Percentiles rank a stretch among this genome's conserved stretches.
Conservation (phyloP, 352 stramenopile genomes). For the Phytophthora megakarya region DNA sequence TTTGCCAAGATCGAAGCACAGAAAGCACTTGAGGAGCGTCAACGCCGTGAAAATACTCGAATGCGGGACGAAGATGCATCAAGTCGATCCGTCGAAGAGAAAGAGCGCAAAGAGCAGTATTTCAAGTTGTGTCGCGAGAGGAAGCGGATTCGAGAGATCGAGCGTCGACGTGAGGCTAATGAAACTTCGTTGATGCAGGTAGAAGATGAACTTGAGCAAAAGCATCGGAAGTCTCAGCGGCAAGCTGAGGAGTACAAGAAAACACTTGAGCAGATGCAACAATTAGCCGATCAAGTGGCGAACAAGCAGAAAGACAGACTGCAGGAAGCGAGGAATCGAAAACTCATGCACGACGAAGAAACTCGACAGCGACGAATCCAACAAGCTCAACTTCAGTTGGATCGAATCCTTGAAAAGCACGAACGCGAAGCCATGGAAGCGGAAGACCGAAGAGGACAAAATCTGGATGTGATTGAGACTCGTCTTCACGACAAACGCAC, state of each 20-base stretch:
- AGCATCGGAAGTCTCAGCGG: slow-evolving; percentile 6
- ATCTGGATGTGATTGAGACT: slow-evolving; percentile 12
- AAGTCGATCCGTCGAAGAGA: slow-evolving; percentile 31
- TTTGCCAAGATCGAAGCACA: slow-evolving; percentile 48
- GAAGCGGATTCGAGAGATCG: slow-evolving; percentile 36
- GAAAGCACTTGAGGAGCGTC: slow-evolving; percentile 49
- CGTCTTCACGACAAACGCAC: slow-evolving; percentile 38
- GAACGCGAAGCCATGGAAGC: slow-evolving; percentile 54
- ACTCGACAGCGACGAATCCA: slow-evolving; percentile 49
- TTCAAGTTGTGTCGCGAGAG: slow-evolving; percentile 48
- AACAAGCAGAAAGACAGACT: slow-evolving; percentile 43
- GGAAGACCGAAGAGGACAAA: slow-evolving; percentile 39
- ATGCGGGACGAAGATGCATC: slow-evolving; percentile 53
- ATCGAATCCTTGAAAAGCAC: slow-evolving; percentile 43
- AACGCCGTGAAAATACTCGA: slow-evolving; percentile 52
- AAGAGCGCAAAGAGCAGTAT: slow-evolving; percentile 44
- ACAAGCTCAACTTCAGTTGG: slow-evolving; percentile 33
- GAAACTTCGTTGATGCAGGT: slow-evolving; percentile 45
- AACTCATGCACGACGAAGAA: slow-evolving; percentile 74
- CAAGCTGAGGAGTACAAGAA: slow-evolving; percentile 41
- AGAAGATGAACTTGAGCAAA: slow-evolving; percentile 46
- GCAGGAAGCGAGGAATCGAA: slow-evolving; percentile 55
- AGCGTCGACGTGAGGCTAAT: slow-evolving; percentile 34
- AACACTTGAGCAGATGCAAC: slow-evolving; percentile 51
- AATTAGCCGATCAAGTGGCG: slow-evolving; percentile 39